phyloP scores from a whole-genome alignment of 2,329 filamentous ascomycete genomes.

The Teratosphaeria nubilosa region DNA sequence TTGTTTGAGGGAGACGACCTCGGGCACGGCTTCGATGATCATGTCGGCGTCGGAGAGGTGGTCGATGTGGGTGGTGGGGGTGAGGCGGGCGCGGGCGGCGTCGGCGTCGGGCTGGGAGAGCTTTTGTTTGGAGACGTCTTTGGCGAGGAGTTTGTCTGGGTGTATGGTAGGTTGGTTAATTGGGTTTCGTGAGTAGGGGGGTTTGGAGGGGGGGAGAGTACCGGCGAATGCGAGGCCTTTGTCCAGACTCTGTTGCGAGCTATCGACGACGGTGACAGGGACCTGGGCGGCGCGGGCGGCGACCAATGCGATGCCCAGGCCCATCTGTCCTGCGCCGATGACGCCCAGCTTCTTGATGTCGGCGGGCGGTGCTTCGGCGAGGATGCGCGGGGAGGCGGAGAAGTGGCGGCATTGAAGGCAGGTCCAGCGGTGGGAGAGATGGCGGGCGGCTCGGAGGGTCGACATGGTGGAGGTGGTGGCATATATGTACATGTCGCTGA shows the following conservation, averaged over 20 bases:
- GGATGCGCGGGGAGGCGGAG: slow-evolving; percentile 47
- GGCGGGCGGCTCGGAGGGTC: background rate
- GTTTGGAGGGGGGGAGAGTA: slow-evolving; percentile 25
- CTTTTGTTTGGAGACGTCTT: slow-evolving; percentile 80
- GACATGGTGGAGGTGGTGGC: background rate
- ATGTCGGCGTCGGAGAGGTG: slow-evolving; percentile 80
- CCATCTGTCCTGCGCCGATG: slow-evolving; percentile 71
- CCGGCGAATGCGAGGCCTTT: slow-evolving; percentile 86
- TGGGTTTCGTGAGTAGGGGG: background rate
- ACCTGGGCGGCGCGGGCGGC: slow-evolving; percentile 76
- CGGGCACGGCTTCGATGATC: slow-evolving; percentile 90
- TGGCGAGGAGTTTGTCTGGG: slow-evolving; percentile 79
- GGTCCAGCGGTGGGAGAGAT: slow-evolving; percentile 6
- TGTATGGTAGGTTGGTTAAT: background rate
- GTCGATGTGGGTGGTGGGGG: slow-evolving; percentile 61
- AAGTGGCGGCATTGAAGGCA: slow-evolving; percentile 41
- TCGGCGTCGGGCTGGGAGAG: slow-evolving; percentile 75
- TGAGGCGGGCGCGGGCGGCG: slow-evolving; percentile 58
- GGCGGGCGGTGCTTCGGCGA: slow-evolving; percentile 47
- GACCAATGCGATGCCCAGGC: slow-evolving; percentile 88
- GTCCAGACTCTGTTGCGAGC: slow-evolving; percentile 70
- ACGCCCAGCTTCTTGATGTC: slow-evolving; percentile 84
- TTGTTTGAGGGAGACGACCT: slow-evolving; percentile 17
- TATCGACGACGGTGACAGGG: slow-evolving; percentile 78
- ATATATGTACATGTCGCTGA: background rate